Base-by-base conservation (phyloP, 75 land plant species). In the Gnetum montanum region DNA sequence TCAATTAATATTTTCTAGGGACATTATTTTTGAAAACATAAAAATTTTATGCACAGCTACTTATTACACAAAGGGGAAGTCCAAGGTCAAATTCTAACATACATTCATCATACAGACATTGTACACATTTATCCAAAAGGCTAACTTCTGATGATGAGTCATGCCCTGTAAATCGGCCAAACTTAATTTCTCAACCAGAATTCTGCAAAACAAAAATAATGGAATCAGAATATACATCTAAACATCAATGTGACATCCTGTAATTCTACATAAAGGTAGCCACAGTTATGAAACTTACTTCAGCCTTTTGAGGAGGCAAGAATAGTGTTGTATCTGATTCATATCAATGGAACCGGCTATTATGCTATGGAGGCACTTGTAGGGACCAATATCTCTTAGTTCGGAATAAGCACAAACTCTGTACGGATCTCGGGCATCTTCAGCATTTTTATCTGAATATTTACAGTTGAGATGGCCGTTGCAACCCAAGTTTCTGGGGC, bases 41-140 rank as follows among this genome's bases (percentile, higher is more conserved):
- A n/a, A n/a, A n/a, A n/a, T n/a, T n/a, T n/a, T n/a, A n/a, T n/a
- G n/a, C n/a, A n/a, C n/a, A n/a, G n/a, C n/a, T n/a, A n/a, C n/a
- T n/a, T n/a, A n/a, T n/a, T n/a, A n/a, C n/a, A n/a, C n/a, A n/a
- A n/a, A 20, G 8, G 4, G 34, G 7, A 53, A 33, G 25, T n/a
- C n/a, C n/a, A n/a, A 36, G 30, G 23, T 19, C 30, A 53, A 53
- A 33, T 34, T 13, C 25, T 11, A 18, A 54, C 77, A 53, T 70
- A 90, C 96, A 66, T 82, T 90, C 91, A 90, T 86, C 78, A 90
- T 83, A 77, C 91, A 90, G 40, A 72, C 72, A 67, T 90, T 90
- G 58, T 90, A 90, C 10, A 72, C 64, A 54, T 90, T 90, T 6
- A 90, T 90, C 96, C 96, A 90, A 49, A 90, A 90, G 19, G 96